Evolutionary conservation across 1,284 basidiomycete genomes (phyloP).

Genomic region (Pseudozyma thailandica): DNA sequence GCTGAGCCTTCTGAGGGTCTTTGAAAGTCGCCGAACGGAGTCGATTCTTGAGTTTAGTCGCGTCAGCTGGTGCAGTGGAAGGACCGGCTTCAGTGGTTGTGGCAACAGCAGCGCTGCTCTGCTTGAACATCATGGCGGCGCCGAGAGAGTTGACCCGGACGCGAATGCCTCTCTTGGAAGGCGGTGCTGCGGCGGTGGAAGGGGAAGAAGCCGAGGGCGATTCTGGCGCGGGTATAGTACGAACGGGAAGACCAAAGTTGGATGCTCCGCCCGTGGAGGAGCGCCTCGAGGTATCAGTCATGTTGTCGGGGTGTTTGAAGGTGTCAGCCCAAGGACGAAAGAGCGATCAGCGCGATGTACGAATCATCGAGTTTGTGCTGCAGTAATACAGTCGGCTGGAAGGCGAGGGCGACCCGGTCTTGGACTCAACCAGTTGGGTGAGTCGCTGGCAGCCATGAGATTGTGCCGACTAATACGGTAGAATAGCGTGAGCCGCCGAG

Average conservation of each 20-base stretch:
- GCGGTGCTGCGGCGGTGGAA: conserved; percentile 4
- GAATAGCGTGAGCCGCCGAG: too few species aligned
- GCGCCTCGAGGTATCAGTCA: conserved; percentile 18
- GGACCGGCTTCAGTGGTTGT: background rate
- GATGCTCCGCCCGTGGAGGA: background rate
- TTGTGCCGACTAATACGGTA: too few species aligned
- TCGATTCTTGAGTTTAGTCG: conserved; percentile 10
- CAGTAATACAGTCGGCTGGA: too few species aligned
- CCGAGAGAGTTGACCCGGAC: conserved; percentile 35
- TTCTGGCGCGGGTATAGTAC: conserved; percentile 8
- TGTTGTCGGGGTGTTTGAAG: background rate
- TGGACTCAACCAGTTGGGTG: too few species aligned
- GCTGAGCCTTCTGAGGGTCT: background rate
- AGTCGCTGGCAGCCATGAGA: too few species aligned
- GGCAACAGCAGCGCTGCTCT: conserved; percentile 6
- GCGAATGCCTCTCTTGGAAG: conserved; percentile 24
- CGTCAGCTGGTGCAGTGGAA: background rate
- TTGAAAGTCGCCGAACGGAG: conserved; percentile 23
- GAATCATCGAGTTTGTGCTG: too few species aligned
- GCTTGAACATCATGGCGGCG: conserved; percentile 31
- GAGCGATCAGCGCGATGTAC: too few species aligned
- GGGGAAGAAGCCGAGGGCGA: conserved; percentile 1
- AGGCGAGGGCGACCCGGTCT: too few species aligned
- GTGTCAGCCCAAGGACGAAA: too few species aligned
- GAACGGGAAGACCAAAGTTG: conserved; percentile 16